Conservation (phyloP, 2,329 filamentous ascomycete genomes). For the Rutstroemia sydowiana region DNA sequence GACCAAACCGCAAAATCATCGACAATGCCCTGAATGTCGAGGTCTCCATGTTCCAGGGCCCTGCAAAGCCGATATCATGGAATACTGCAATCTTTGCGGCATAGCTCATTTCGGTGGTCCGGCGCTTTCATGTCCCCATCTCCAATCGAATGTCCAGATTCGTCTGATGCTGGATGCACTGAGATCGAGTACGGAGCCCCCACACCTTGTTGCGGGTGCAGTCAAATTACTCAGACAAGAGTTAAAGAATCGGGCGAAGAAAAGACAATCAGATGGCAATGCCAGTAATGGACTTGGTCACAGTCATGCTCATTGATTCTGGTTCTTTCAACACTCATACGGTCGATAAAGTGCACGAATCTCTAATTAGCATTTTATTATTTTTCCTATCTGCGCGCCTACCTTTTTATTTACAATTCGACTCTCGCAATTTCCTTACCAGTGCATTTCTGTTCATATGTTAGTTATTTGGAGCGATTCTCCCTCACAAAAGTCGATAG, state of each 20-base stretch:
- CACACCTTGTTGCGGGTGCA: not conserved
- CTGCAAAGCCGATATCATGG: constrained; percentile 53
- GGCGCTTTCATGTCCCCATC: constrained; percentile 49
- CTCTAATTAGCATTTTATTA: too few relatives aligned
- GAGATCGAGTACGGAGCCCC: constrained; percentile 46
- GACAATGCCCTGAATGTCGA: constrained; percentile 45
- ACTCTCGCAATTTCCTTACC: too few relatives aligned
- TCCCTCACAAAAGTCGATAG: too few relatives aligned
- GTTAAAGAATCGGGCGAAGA: not conserved
- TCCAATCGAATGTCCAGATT: constrained; percentile 56
- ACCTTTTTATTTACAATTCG: too few relatives aligned
- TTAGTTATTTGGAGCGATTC: too few relatives aligned
- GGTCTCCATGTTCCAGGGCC: constrained; percentile 47
- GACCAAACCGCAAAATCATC: constrained; percentile 3
- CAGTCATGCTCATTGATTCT: not conserved
- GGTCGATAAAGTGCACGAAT: too few relatives aligned
- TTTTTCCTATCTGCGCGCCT: too few relatives aligned
- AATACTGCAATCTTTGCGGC: constrained; percentile 58
- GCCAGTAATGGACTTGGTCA: not conserved
- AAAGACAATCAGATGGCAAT: not conserved
- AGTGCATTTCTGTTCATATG: too few relatives aligned
- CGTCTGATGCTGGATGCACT: constrained; percentile 56
- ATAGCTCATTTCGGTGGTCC: constrained; percentile 50
- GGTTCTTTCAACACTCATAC: not conserved
- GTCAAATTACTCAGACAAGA: not conserved